Evolutionary conservation across 2,329 filamentous ascomycete genomes (phyloP), one percentile per base, ranked within the genome.

Genomic region (Teratosphaeria zuluensis): DNA sequence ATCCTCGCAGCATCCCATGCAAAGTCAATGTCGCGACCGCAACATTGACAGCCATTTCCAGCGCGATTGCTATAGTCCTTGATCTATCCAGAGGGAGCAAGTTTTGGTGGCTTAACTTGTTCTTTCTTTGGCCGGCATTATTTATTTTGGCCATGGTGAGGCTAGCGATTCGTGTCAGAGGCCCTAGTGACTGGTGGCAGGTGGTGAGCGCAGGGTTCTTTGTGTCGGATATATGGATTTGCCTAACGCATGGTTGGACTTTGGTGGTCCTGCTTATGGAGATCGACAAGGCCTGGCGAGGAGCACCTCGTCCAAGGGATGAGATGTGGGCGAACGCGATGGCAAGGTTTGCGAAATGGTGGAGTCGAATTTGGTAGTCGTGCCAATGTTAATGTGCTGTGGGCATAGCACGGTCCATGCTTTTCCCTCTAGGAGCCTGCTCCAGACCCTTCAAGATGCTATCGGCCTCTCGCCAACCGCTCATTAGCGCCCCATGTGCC

Each of bases 401-500:
- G 4, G 42, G n/a, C 4, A 19, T 8, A 16, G 42, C 3, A 48
- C 14, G 19, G n/a, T 48, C 42, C 19, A 48, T 21, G 19, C 11
- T 16, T 48, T 48, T 5, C n/a, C n/a, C 42, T 9, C 9, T 21
- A 19, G 42, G 42, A 19, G 9, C 16, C 42, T 48, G 19, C 42
- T 48, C 21, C n/a, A 48, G 8, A 11, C 42, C 19, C 9, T 48
- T 5, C 19, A 66, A 6, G 19, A 66, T 64, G 1, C 19, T 60
- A 61, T 66, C 61, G 3, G 65, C 65, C 52, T 67, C 65, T n/a
- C 65, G 55, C 63, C 65, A 63, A 31, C 65, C 65, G 31, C 63
- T 65, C 14, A 67, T 51, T 21, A 67, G 57, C n/a, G 65, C 65
- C 5, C 65, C 65, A 60, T 67, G 65, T 38, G 63, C 65, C 28